These are phyloP conservation scores for Beverwykella pulmonaria DNA, from an alignment of 495 filamentous ascomycete species.

Conservation along the genomic window DNA sequence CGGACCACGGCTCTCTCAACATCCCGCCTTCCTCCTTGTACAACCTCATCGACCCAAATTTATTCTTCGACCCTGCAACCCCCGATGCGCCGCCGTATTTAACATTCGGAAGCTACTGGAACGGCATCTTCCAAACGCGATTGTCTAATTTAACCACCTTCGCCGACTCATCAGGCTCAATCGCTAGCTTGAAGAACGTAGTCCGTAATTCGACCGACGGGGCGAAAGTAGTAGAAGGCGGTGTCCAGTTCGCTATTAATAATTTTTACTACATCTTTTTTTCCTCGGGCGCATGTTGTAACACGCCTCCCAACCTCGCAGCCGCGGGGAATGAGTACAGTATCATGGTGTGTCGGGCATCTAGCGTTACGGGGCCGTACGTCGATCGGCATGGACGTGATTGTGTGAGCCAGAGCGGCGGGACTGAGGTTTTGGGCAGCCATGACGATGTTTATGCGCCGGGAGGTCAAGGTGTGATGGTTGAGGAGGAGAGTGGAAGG, in stretches of 20 bases:
- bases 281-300: conserved; percentile 64
- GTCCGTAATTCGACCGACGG: conserved; percentile 57
- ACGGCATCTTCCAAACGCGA: conserved; percentile 63
- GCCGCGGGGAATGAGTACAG: conserved; percentile 64
- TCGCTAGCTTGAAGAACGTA: conserved; percentile 51
- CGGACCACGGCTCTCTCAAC: conserved; percentile 56
- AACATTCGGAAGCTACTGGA: conserved; percentile 71
- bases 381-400: conserved; percentile 58
- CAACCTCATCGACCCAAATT: conserved; percentile 73
- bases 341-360: conserved; percentile 64
- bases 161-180: conserved; percentile 23
- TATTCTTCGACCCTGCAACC: conserved; percentile 51
- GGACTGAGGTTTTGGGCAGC: conserved; percentile 60
- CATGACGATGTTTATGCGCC: conserved; percentile 68
- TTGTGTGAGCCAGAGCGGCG: conserved; percentile 60
- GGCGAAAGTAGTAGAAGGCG: conserved; percentile 58
- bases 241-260: conserved; percentile 57
- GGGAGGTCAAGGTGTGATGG: conserved; percentile 60
- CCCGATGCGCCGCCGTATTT: conserved; percentile 51
- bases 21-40: conserved; percentile 53
- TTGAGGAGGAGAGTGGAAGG: neutral
- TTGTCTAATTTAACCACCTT: conserved; percentile 40
- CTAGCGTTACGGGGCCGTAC: conserved; percentile 3
- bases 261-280: conserved; percentile 68
- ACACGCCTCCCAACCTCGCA: conserved; percentile 52